Conservation (phyloP, 2,329 filamentous ascomycete species). For the Periconia sp. region DNA sequence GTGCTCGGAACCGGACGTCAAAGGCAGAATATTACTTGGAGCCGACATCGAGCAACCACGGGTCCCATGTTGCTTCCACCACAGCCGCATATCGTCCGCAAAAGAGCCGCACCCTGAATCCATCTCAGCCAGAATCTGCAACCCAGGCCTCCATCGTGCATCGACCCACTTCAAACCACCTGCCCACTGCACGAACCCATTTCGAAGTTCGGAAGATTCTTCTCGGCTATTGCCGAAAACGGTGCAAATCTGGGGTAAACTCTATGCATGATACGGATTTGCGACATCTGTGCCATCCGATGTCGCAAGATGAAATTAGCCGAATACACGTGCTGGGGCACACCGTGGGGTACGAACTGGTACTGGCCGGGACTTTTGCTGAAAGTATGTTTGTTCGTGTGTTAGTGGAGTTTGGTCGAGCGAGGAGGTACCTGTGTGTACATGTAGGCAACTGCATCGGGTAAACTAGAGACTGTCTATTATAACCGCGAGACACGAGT, state of each 20-base stretch:
- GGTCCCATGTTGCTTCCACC: slow-evolving; percentile 8
- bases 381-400: too few relatives aligned
- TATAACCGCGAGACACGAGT: not conserved
- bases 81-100: slow-evolving; percentile 29
- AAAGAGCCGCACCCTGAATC: slow-evolving; percentile 23
- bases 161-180: not conserved
- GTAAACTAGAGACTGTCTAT: slow-evolving; percentile 6
- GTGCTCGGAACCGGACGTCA: too few relatives aligned
- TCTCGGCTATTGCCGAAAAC: slow-evolving; percentile 16
- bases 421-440: slow-evolving; percentile 11
- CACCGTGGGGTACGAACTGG: slow-evolving; percentile 9
- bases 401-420: too few relatives aligned
- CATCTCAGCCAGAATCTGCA: slow-evolving; percentile 3
- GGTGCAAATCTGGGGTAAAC: slow-evolving; percentile 31
- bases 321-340: slow-evolving; percentile 14
- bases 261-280: slow-evolving; percentile 25
- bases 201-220: slow-evolving; percentile 10
- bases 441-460: not conserved
- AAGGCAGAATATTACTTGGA: slow-evolving; percentile 14
- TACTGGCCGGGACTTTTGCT: too few relatives aligned
- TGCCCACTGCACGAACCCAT: not conserved
- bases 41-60: slow-evolving; percentile 11
- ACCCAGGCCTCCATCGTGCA: slow-evolving; percentile 7
- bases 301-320: slow-evolving; percentile 30
- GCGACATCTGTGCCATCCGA: slow-evolving; percentile 16